Conservation (phyloP, 2,329 filamentous ascomycete species). For the Phaeosphaeriaceae sp. region DNA sequence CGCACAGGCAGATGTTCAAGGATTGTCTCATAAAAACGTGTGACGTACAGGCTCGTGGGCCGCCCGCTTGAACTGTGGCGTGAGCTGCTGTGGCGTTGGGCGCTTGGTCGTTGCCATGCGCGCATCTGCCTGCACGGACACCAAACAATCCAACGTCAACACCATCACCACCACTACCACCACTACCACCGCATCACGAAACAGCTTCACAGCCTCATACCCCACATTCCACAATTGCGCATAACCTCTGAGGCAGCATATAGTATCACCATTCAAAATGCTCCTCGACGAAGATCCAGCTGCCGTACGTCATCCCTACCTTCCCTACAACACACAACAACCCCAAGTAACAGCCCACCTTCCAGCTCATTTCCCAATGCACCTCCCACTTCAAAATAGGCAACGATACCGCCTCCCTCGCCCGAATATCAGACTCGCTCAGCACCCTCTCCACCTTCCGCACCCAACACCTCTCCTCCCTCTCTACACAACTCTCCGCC, state of each 20-base stretch:
- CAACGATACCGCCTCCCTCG: conserved; percentile 82
- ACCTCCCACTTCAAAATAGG: conserved; percentile 94
- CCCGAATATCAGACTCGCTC: conserved; percentile 83
- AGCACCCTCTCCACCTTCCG: conserved; percentile 84
- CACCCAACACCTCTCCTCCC: conserved; percentile 67
- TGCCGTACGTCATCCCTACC: conserved; percentile 71
- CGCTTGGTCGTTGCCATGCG: conserved; percentile 38
- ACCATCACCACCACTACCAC: no score
- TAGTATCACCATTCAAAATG: conserved; percentile 63
- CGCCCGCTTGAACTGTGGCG: conserved; percentile 17
- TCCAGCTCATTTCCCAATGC: conserved; percentile 88
- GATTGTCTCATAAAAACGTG: conserved; percentile 32
- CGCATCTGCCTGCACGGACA: conserved; percentile 27
- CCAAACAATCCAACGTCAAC: conserved; percentile 41
- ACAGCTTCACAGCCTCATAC: conserved; percentile 1
- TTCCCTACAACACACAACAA: conserved; percentile 6
- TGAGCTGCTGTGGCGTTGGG: neutral
- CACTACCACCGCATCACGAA: conserved; percentile 22
- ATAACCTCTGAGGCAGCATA: neutral
- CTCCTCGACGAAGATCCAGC: conserved; percentile 93
- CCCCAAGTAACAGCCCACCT: conserved; percentile 16
- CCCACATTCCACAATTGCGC: neutral
- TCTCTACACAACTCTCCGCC: conserved; percentile 53
- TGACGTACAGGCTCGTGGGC: conserved; percentile 45
- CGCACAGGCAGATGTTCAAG: conserved; percentile 18